Base-by-base conservation (phyloP, 306 rosid genomes). In the Pyrus pyrifolia region DNA sequence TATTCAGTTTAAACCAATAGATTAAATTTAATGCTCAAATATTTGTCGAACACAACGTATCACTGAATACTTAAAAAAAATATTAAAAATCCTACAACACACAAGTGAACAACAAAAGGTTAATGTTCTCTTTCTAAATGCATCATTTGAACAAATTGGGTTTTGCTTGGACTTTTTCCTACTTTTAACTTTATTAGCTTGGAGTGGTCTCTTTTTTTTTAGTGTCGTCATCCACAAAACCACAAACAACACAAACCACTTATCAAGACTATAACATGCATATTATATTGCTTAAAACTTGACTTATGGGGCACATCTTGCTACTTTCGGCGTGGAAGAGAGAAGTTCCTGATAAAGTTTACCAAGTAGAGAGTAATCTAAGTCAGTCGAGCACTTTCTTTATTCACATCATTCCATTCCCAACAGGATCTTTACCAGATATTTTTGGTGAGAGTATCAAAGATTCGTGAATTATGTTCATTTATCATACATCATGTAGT, bases 251-350 rank as follows among this genome's bases (percentile, higher is more conserved):
- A 13, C 52, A 46, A 46, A 14, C 18, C 19, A 46, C 53, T 4
- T 14, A 17, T 17, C 2, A 46, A 46, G 53, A 14, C 53, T 14
- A 46, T 46, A 46, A 15, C 55, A 33, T 18, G 40, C 10, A 35
- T 74, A 74, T 45, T 31, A 44, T 42, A 74, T 61, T 29, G n/a
- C 18, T 44, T 35, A 44, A 18, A 74, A 22, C 58, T 73, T 52
- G 61, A 44, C 57, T 23, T 1, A 27, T 27, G 69, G 59, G 60
- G 22, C 9, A 19, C 45, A 12, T 17, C 45, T 73, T 44, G 45
- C 25, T 73, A 6, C 70, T 74, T 74, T 74, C 77, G 60, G 69
- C 31, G 58, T 74, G 69, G 59, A 61, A 61, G 77, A 61, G 69
- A 3, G 59, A 17, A 61, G 77, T 29, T 62, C 4, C 30, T 6